Conservation (phyloP, 2,329 filamentous ascomycete genomes). For the Xylariaceae sp. region DNA sequence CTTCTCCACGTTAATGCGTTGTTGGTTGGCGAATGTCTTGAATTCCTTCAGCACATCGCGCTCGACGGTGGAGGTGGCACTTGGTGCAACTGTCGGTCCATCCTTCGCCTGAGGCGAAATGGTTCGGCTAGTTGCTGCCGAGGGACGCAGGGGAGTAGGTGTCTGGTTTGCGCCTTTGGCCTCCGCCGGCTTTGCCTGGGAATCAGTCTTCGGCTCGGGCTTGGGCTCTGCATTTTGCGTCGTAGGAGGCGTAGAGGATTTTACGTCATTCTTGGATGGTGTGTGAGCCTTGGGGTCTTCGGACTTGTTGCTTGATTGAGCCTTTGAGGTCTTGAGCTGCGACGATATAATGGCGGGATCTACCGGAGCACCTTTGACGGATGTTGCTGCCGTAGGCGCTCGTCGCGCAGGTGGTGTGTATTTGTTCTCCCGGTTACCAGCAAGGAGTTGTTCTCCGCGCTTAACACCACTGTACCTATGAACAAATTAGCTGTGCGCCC, state of each 20-base stretch:
- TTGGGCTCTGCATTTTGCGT: conserved; percentile 31
- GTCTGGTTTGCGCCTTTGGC: conserved; percentile 20
- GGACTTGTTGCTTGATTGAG: conserved; percentile 30
- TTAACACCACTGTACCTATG: conserved; percentile 85
- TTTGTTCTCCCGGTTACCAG: conserved; percentile 53
- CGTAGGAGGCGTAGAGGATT: conserved; percentile 12
- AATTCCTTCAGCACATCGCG: conserved; percentile 59
- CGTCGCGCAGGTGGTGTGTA: conserved; percentile 90
- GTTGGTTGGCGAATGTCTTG: conserved; percentile 57
- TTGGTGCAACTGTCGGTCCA: conserved; percentile 37
- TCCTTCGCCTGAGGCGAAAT: conserved; percentile 37
- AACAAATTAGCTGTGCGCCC: conserved; percentile 11
- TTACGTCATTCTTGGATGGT: conserved; percentile 19
- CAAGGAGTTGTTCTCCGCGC: conserved; percentile 62
- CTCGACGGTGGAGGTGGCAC: conserved; percentile 58
- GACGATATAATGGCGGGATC: conserved; percentile 90
- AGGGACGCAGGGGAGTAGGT: conserved; percentile 25
- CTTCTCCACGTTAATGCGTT: conserved; percentile 53
- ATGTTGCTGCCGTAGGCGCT: conserved; percentile 69
- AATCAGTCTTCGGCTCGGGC: conserved; percentile 28
- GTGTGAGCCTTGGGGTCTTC: conserved; percentile 31
- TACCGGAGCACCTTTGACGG: conserved; percentile 70
- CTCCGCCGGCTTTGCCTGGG: conserved; percentile 21
- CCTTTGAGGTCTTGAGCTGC: conserved; percentile 57
- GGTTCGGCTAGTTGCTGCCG: conserved; percentile 37